Evolutionary conservation across 2,329 filamentous ascomycete species (phyloP), one percentile per base, ranked within the genome.

Genomic region (Tothia fuscella): DNA sequence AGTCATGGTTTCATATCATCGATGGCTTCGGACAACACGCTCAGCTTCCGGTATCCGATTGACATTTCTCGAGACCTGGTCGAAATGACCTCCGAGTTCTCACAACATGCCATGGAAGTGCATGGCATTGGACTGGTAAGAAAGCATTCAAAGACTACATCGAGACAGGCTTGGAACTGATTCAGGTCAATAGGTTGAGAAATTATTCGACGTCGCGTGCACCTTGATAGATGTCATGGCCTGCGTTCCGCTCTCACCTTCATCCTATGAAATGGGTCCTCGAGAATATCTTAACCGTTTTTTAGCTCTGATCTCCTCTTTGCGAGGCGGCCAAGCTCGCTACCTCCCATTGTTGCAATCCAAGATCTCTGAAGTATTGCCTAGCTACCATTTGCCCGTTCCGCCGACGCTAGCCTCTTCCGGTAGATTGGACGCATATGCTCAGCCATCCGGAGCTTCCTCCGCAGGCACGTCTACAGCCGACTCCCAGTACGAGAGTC

Each of bases 341-440:
- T 91, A 86, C 55, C 66, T 89, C 12, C 84, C 84, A 3, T 68
- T 93, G 1, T 69, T 93, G 1, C 62, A 91, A 42, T 74, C 72
- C 56, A 91, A 89, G 36, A 43, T 44, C 6, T 37, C 36, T 3
- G 32, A 43, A n/a, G 39, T 41, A 4, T 24, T 41, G 31, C 39
- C 39, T 10, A 41, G 39, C 9, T 41, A 34, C 28, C 39, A 41
- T 17, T 31, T 41, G 10, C 39, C 39, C 10, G 21, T 34, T 12
- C 39, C 33, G 7, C 39, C 39, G 20, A 25, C 35, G 22, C 35
- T 37, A 5, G n/a, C n/a, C n/a, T 37, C 35, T 12, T 37, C 35
- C 12, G 28, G 28, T 19, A 41, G 39, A 34, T 20, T 41, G 19
- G 39, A 41, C 28, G 24, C 34, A 4, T 41, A 41, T 17, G 29